Percentiles rank a stretch among this genome's conserved stretches.
These are phyloP conservation scores for Viola odorata DNA, from an alignment of 345 rosid species.

Conservation along the genomic window DNA sequence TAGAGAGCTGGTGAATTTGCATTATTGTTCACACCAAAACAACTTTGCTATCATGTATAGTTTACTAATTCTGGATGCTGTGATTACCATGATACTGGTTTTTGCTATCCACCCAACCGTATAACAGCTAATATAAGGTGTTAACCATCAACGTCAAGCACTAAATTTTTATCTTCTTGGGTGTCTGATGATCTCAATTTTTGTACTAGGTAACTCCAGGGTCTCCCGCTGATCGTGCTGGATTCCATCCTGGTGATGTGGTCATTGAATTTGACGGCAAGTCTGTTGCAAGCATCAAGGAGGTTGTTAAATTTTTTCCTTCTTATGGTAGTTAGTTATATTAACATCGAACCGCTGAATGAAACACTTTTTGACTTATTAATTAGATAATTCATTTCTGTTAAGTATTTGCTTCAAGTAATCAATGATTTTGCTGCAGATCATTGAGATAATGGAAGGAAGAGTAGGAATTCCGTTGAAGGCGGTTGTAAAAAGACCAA, in stretches of 20 bases:
- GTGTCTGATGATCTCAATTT: not conserved
- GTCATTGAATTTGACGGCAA: conserved; percentile 66
- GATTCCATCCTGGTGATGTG: conserved; percentile 81
- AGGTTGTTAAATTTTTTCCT: conserved; percentile 32
- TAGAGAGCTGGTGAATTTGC: no score
- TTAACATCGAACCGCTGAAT: not conserved
- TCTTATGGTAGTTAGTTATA: not conserved
- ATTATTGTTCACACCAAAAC: no score
- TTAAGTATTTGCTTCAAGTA: not conserved
- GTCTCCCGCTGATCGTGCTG: conserved; percentile 81
- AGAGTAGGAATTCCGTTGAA: conserved; percentile 49
- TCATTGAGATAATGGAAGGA: conserved; percentile 64
- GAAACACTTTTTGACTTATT: not conserved
- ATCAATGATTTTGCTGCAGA: conserved; percentile 33
- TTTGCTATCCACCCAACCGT: not conserved
- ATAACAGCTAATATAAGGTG: not conserved
- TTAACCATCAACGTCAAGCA: not conserved
- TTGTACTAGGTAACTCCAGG: conserved; percentile 69
- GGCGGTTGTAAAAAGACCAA: conserved; percentile 60
- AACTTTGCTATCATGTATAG: no score
- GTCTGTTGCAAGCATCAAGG: conserved; percentile 66
- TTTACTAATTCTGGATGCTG: no score
- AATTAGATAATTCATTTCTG: no score
- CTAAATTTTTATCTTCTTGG: not conserved
- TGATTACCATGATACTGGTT: no score